Percentiles rank a stretch among this genome's conserved stretches.
Conservation (phyloP, 1,139 yeast species). For the Pichia inconspicua region DNA sequence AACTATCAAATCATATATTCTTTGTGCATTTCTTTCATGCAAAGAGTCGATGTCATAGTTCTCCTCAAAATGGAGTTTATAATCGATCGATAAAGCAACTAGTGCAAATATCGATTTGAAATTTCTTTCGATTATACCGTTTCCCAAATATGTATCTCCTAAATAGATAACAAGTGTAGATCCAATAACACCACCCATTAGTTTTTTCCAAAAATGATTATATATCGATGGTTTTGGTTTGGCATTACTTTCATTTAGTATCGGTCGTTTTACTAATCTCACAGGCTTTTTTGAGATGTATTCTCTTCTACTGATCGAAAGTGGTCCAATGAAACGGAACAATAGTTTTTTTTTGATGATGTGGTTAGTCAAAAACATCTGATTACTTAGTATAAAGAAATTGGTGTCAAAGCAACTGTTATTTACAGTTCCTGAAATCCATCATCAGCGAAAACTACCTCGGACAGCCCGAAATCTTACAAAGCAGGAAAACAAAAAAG, state of each 20-base stretch:
- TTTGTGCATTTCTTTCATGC: conserved; percentile 54
- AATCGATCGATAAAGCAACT: conserved; percentile 50
- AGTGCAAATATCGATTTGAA: conserved; percentile 42
- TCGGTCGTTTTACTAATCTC: background rate
- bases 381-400: too few relatives aligned
- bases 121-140: conserved; percentile 47
- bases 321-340: background rate
- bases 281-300: background rate
- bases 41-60: conserved; percentile 41
- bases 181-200: conserved; percentile 12
- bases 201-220: conserved; percentile 8
- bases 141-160: conserved; percentile 37
- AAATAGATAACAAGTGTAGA: conserved; percentile 24
- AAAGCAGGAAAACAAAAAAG: too few relatives aligned
- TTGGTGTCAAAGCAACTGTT: too few relatives aligned
- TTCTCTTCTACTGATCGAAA: background rate
- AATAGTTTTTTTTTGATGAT: too few relatives aligned
- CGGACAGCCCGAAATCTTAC: too few relatives aligned
- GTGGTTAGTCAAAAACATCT: background rate
- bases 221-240: background rate
- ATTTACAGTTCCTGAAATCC: too few relatives aligned
- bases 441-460: too few relatives aligned
- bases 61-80: conserved; percentile 40
- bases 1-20: conserved; percentile 44
- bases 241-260: background rate